Evolutionary conservation across 306 rosid genomes (phyloP).

Genomic region (Malus orientalis): DNA sequence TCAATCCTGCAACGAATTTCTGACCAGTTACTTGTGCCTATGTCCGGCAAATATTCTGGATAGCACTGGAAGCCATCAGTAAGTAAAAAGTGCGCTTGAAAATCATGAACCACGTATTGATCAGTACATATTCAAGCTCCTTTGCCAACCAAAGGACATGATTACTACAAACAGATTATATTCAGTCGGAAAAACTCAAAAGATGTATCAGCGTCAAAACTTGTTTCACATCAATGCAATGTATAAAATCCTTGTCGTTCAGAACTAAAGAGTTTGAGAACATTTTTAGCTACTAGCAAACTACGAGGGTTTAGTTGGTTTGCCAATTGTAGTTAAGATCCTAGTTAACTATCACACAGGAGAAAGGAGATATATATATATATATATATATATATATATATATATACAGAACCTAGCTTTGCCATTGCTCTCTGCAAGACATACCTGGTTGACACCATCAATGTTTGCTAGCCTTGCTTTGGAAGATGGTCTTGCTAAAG

Average conservation of each 20-base stretch:
- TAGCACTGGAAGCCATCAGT: not conserved
- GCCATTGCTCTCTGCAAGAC: conserved; percentile 2
- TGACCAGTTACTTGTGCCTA: not conserved
- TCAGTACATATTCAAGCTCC: not conserved
- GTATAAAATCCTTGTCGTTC: not conserved
- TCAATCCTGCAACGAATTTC: not conserved
- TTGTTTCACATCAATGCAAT: not conserved
- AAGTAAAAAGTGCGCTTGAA: not conserved
- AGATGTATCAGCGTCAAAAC: not conserved
- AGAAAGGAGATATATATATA: not conserved
- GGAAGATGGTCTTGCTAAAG: conserved; percentile 76
- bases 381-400: too few relatives aligned
- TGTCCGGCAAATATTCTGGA: not conserved
- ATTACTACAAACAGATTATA: not conserved
- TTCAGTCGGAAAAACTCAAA: not conserved
- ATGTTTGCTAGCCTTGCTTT: conserved; percentile 80
- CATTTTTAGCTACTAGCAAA: not conserved
- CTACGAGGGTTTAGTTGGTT: not conserved
- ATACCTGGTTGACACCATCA: conserved; percentile 93
- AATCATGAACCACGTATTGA: not conserved
- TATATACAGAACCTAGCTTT: too few relatives aligned
- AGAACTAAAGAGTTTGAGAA: not conserved
- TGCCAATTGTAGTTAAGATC: not conserved
- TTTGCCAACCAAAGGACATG: not conserved
- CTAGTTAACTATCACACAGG: not conserved